Conservation (phyloP, 352 stramenopile species). For the Phytopythium mirpurense region DNA sequence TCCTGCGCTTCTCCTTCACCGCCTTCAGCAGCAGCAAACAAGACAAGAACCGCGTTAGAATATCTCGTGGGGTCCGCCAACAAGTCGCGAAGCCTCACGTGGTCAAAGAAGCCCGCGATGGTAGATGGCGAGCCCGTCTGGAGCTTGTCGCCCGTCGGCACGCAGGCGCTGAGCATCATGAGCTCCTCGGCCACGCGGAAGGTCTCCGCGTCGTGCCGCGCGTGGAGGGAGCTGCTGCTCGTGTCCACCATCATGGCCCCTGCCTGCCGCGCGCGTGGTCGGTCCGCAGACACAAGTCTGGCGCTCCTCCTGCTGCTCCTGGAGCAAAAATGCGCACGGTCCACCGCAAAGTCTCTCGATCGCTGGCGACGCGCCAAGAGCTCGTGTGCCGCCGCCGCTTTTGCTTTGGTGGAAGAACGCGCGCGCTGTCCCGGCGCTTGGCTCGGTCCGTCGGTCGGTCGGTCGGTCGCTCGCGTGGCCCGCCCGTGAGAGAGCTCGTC, state of each 20-base stretch:
- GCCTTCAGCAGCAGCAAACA: neutral
- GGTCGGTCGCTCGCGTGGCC: neutral
- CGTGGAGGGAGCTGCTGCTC: constrained; percentile 8
- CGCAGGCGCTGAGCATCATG: constrained; percentile 55
- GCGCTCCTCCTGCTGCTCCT: neutral
- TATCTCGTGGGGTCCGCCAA: neutral
- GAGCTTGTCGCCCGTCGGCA: constrained; percentile 7
- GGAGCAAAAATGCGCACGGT: neutral
- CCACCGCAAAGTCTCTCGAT: too few relatives aligned
- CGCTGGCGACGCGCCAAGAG: neutral
- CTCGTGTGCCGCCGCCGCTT: neutral
- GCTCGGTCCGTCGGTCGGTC: neutral
- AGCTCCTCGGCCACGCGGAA: constrained; percentile 75
- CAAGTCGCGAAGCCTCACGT: constrained; percentile 9
- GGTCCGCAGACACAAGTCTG: neutral
- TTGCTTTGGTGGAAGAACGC: neutral
- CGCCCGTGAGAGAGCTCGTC: neutral
- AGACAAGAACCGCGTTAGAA: neutral
- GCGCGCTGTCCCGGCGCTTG: neutral
- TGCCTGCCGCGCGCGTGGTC: too few relatives aligned
- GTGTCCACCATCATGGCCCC: constrained; percentile 26
- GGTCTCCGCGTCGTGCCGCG: constrained; percentile 56
- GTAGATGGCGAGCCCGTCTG: constrained; percentile 23
- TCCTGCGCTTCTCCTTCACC: neutral
- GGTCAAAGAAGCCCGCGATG: constrained; percentile 29